Conservation (phyloP, 208 protist genomes). For the Crithidia acanthocephali region DNA sequence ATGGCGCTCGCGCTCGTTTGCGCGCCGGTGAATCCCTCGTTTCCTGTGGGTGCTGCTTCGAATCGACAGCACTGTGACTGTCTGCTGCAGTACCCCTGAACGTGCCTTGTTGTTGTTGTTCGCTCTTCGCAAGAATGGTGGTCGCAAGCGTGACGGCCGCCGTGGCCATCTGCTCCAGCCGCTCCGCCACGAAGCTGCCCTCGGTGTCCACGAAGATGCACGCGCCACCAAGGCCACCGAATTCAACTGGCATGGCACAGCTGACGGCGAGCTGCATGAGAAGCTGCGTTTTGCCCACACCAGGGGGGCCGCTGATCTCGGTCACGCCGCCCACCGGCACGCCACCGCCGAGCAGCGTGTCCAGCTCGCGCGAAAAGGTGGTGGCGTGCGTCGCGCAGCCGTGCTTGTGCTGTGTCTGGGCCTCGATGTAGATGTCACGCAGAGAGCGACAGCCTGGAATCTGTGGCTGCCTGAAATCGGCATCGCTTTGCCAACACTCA, state of each 20-base stretch:
- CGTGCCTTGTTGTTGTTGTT: background rate
- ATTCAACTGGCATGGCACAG: constrained; percentile 56
- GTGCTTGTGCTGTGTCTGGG: background rate
- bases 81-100: no score
- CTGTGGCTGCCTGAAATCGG: background rate
- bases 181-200: constrained; percentile 84
- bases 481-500: background rate
- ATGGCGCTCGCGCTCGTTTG: no score
- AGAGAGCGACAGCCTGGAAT: constrained; percentile 26
- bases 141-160: constrained; percentile 54
- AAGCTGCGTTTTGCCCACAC: constrained; percentile 93
- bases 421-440: constrained; percentile 8
- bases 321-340: constrained; percentile 65
- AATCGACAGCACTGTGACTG: no score
- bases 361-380: constrained; percentile 77
- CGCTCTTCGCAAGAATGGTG: constrained; percentile 13
- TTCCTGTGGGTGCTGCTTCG: no score
- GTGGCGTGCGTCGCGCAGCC: constrained; percentile 40
- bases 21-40: no score
- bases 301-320: constrained; percentile 88
- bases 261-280: constrained; percentile 88
- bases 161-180: constrained; percentile 74
- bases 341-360: constrained; percentile 79
- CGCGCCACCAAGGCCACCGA: constrained; percentile 75
- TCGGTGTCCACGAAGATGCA: constrained; percentile 94